These are phyloP conservation scores for Fusarium sp. DNA, from an alignment of 2,329 filamentous ascomycete genomes.

Conservation along the genomic window DNA sequence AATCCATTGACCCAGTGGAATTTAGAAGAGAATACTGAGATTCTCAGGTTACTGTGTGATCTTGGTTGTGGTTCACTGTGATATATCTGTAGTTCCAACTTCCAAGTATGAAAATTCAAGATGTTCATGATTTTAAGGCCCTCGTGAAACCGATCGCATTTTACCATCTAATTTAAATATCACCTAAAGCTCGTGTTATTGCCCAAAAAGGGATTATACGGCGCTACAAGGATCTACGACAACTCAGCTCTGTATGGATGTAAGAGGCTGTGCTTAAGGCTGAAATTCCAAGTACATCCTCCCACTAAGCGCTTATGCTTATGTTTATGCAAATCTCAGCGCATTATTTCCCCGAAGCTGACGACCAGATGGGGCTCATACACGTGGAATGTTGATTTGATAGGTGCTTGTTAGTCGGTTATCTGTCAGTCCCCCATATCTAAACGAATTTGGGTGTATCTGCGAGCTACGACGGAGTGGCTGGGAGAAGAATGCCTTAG, in stretches of 20 bases:
- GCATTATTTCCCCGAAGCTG: neutral
- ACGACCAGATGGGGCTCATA: neutral
- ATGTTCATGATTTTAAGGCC: neutral
- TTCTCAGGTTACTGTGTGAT: neutral
- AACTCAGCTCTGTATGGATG: constrained; percentile 1
- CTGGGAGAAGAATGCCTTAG: neutral
- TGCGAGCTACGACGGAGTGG: neutral
- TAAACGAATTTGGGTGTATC: neutral
- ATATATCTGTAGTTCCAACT: neutral
- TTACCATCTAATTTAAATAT: neutral
- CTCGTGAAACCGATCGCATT: neutral
- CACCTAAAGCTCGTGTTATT: neutral
- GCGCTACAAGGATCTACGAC: neutral
- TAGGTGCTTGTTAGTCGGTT: neutral
- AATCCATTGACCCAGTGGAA: too few species aligned
- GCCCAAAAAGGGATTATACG: neutral
- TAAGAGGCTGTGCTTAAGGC: constrained; percentile 9
- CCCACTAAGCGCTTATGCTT: constrained; percentile 1
- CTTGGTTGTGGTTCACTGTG: too few species aligned
- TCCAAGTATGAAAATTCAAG: neutral
- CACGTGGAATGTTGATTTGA: neutral
- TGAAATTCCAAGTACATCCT: neutral
- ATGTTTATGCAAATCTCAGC: neutral
- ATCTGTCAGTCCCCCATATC: neutral
- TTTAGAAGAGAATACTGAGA: fast-evolving